Evolutionary conservation across 2,329 filamentous ascomycete genomes (phyloP), one percentile per base, ranked within the genome.

Genomic region (Sporothrix brasiliensis): DNA sequence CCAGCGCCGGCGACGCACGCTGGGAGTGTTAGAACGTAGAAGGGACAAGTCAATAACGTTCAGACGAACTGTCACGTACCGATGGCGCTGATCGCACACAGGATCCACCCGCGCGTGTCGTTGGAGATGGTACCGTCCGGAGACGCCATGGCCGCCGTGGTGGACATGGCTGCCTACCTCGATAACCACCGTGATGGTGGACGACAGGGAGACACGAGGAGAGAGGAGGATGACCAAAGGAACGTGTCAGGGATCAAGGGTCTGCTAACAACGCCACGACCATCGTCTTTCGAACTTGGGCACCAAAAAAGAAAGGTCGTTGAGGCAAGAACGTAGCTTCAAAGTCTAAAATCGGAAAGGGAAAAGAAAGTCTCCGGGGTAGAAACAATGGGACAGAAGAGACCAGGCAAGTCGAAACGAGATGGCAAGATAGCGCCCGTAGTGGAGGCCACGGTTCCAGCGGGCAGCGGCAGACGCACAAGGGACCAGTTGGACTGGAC

Each of bases 101-200:
- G 92, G 75, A 98, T 90, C 94, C 94, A 98, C 76, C 95, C 94
- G 74, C 93, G 88, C 73, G 90, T 90, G 82, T 98, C 94, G 82
- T 94, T 95, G 78, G 89, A 86, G 74, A 91, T 77, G 39, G 5
- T 16, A 21, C 41, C 58, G 49, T 76, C 79, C 47, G 44, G 13
- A 14, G 53, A 61, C 41, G 68, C 67, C 70, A 72, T 73, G 69
- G 14, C 58, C 13, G 4, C 19, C 19, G 21, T 39, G 34, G 47
- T n/a, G 3, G 47, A 49, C 41, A 44, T 44, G 41, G 49, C 49
- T 19, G 16, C 49, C 19, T n/a, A 6, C 49, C 49, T 50, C 54
- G 30, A 58, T 19, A 6, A 41, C 21, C n/a, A 16, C 16, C 21
- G 39, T 14, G 58, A 44, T 21, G 19, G 30, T 58, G n/a, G 39